Percentiles rank a stretch among this genome's conserved stretches.
phyloP scores from a whole-genome alignment of 2,329 filamentous ascomycete species.

The Penicillium sclerotiorum region DNA sequence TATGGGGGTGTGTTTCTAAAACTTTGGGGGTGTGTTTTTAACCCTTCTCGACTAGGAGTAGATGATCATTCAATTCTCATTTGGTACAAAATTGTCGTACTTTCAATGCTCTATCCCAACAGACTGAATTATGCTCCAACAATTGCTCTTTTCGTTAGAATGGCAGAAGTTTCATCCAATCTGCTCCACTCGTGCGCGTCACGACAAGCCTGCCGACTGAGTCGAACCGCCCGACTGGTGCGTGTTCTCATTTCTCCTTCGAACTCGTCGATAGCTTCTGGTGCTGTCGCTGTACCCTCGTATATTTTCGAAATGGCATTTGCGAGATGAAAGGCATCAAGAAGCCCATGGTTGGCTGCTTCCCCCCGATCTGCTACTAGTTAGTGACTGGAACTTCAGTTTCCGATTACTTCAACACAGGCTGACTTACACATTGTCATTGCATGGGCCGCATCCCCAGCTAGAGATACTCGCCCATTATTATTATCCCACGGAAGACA shows the following conservation, averaged over 20 bases:
- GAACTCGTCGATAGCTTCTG: conserved; percentile 27
- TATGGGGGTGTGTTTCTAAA: too few relatives aligned
- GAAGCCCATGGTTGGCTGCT: conserved; percentile 36
- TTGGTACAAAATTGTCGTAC: not conserved
- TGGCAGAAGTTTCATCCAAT: conserved; percentile 31
- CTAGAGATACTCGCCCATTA: conserved; percentile 31
- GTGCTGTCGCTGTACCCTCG: not conserved
- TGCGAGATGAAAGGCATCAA: conserved; percentile 28
- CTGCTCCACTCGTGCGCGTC: conserved; percentile 38
- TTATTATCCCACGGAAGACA: conserved; percentile 35
- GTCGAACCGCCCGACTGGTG: conserved; percentile 32
- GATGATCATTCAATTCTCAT: too few relatives aligned
- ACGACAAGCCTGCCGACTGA: conserved; percentile 38
- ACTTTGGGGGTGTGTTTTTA: too few relatives aligned
- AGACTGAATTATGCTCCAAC: conserved; percentile 4
- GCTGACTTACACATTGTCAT: conserved; percentile 37
- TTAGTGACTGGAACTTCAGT: not conserved
- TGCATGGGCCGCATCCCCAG: conserved; percentile 36
- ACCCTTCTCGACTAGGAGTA: too few relatives aligned
- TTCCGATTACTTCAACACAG: not conserved
- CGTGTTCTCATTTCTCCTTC: conserved; percentile 37
- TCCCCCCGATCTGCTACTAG: conserved; percentile 31
- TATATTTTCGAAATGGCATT: conserved; percentile 21
- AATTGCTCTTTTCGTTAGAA: conserved; percentile 30
- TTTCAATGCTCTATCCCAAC: not conserved